Percentiles rank a stretch among this genome's conserved stretches.
These are phyloP conservation scores for Scutellaria barbata DNA, from an alignment of 257 asterid species.

Conservation along the genomic window DNA sequence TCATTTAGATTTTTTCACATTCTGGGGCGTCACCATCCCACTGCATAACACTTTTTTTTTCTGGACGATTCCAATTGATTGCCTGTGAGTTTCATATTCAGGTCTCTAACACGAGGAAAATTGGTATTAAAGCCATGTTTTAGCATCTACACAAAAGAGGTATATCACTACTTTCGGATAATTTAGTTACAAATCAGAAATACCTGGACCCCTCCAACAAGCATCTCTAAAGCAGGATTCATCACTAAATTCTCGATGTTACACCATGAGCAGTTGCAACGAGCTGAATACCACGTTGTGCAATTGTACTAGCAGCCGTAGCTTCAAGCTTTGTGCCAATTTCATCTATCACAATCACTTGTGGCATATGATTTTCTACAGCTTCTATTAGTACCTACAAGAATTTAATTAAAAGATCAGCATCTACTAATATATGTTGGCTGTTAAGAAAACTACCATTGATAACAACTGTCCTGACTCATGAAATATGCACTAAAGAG, in stretches of 20 bases:
- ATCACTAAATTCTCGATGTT: slow-evolving; percentile 83
- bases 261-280: slow-evolving; percentile 99
- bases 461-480: background rate
- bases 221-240: slow-evolving; percentile 98
- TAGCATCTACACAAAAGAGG: slow-evolving; percentile 8
- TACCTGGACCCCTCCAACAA: slow-evolving; percentile 99
- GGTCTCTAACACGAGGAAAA: slow-evolving; percentile 4
- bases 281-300: slow-evolving; percentile 99
- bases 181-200: slow-evolving; percentile 21
- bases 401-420: slow-evolving; percentile 23
- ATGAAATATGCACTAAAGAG: slow-evolving; percentile 1
- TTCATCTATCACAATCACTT: slow-evolving; percentile 97
- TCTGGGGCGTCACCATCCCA: background rate
- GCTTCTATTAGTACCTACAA: slow-evolving; percentile 95
- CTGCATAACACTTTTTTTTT: background rate
- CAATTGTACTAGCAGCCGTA: slow-evolving; percentile 93
- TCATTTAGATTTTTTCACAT: background rate
- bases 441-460: background rate
- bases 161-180: background rate
- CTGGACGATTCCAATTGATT: slow-evolving; percentile 7
- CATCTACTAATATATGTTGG: background rate
- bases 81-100: slow-evolving; percentile 12
- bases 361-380: slow-evolving; percentile 98
- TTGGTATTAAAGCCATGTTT: background rate
- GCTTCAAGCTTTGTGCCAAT: slow-evolving; percentile 99